These are phyloP conservation scores for Giardia duodenalis DNA, from an alignment of 208 protist species.

Conservation along the genomic window DNA sequence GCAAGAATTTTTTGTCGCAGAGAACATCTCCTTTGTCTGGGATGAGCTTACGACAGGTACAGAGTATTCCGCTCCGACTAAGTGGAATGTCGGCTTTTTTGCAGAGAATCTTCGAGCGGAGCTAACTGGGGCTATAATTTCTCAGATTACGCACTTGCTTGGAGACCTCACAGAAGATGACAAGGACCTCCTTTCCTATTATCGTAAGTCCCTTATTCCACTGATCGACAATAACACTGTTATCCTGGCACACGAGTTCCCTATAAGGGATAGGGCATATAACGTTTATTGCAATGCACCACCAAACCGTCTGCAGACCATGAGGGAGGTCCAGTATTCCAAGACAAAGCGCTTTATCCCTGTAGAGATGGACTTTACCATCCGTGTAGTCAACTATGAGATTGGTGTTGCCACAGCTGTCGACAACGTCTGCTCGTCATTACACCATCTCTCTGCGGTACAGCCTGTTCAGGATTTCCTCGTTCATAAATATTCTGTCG, in stretches of 20 bases:
- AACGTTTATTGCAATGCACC: neutral
- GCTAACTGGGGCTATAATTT: neutral
- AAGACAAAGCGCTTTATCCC: neutral
- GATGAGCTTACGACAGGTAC: neutral
- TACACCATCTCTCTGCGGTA: neutral
- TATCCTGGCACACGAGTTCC: neutral
- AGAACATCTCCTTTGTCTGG: neutral
- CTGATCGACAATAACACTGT: neutral
- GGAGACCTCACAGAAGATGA: neutral
- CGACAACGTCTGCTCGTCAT: neutral
- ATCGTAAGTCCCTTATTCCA: neutral
- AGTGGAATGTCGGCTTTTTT: neutral
- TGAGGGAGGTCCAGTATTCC: neutral
- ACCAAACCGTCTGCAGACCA: neutral
- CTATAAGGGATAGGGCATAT: neutral
- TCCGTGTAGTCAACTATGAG: neutral
- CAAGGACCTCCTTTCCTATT: neutral
- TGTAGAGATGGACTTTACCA: neutral
- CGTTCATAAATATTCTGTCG: neutral
- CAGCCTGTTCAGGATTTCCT: neutral
- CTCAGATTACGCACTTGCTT: neutral
- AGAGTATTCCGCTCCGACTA: neutral
- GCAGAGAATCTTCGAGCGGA: constrained; percentile 2
- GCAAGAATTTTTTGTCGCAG: neutral
- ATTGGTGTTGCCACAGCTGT: neutral